phyloP scores from a whole-genome alignment of 192 early-diverging fungal genomes.

The Allomyces javanicus region DNA sequence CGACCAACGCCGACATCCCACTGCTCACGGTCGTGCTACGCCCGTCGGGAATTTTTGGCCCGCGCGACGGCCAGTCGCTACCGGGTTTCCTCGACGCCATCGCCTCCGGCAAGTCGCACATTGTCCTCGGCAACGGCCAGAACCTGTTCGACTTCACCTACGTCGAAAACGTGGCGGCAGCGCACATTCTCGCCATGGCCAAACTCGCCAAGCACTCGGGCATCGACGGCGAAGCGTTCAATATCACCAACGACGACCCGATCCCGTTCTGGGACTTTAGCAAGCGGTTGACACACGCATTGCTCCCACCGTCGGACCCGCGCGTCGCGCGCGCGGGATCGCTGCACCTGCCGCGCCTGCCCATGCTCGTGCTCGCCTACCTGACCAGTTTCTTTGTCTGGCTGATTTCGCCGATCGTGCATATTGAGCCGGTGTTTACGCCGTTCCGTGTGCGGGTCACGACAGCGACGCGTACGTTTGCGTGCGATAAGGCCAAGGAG shows the following conservation, averaged over 20 bases:
- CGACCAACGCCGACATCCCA: slow-evolving; percentile 15
- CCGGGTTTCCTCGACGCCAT: slow-evolving; percentile 44
- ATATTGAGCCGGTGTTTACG: slow-evolving; percentile 55
- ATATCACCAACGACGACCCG: slow-evolving; percentile 80
- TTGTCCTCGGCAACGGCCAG: slow-evolving; percentile 47
- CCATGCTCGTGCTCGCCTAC: slow-evolving; percentile 41
- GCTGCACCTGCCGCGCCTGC: slow-evolving; percentile 19
- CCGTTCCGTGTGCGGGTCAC: slow-evolving; percentile 57
- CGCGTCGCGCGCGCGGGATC: slow-evolving; percentile 40
- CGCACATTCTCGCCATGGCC: slow-evolving; percentile 70
- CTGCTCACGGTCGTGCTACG: slow-evolving; percentile 58
- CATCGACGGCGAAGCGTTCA: slow-evolving; percentile 46
- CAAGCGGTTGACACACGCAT: slow-evolving; percentile 43
- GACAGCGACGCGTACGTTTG: slow-evolving; percentile 63
- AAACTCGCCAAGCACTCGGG: slow-evolving; percentile 22
- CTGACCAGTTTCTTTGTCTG: slow-evolving; percentile 36
- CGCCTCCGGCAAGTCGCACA: slow-evolving; percentile 32
- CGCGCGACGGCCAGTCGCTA: slow-evolving; percentile 50
- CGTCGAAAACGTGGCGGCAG: slow-evolving; percentile 29
- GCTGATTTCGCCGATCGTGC: slow-evolving; percentile 32
- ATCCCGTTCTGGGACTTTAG: slow-evolving; percentile 74
- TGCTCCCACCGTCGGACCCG: slow-evolving; percentile 27
- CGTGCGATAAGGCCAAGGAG: slow-evolving; percentile 67
- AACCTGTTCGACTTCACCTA: slow-evolving; percentile 43
- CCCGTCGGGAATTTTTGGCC: slow-evolving; percentile 84